Percentiles rank a stretch among this genome's conserved stretches.
Evolutionary conservation across 305 asterid species (phyloP).

Genomic region (Vinca major): DNA sequence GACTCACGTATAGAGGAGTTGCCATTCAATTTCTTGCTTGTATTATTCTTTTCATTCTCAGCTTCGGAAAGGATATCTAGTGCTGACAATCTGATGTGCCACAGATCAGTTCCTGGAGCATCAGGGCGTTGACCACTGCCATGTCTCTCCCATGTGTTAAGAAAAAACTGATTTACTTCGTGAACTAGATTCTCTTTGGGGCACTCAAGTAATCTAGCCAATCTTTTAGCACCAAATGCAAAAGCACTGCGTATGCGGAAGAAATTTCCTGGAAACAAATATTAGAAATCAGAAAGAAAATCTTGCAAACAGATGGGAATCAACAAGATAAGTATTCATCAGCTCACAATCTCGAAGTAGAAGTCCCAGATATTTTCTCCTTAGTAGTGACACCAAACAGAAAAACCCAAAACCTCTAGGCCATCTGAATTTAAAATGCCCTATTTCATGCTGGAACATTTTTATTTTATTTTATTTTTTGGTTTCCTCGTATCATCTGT

Average conservation of each 20-base stretch:
- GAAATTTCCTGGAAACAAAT: constrained; percentile 60
- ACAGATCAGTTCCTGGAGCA: constrained; percentile 49
- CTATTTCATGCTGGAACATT: not conserved
- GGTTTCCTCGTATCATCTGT: not conserved
- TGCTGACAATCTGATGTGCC: constrained; percentile 33
- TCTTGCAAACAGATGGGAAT: not conserved
- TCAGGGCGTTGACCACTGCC: constrained; percentile 81
- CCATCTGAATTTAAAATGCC: not conserved
- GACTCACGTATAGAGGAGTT: constrained; percentile 25
- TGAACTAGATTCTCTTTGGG: constrained; percentile 44
- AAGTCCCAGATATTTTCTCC: not conserved
- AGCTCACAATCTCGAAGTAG: not conserved
- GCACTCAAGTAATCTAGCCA: constrained; percentile 67
- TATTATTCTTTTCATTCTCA: constrained; percentile 28
- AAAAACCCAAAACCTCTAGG: not conserved
- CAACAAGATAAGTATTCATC: not conserved
- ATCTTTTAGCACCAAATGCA: constrained; percentile 80
- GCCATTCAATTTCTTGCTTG: constrained; percentile 33
- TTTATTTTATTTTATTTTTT: not conserved
- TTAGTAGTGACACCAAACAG: not conserved
- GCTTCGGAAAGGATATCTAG: constrained; percentile 29
- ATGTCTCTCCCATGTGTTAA: constrained; percentile 80
- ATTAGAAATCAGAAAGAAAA: not conserved
- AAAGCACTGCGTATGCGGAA: constrained; percentile 88
- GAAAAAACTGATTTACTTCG: constrained; percentile 83